Base-by-base conservation (phyloP, 1,284 basidiomycete genomes). In the Trichosporon faecale region DNA sequence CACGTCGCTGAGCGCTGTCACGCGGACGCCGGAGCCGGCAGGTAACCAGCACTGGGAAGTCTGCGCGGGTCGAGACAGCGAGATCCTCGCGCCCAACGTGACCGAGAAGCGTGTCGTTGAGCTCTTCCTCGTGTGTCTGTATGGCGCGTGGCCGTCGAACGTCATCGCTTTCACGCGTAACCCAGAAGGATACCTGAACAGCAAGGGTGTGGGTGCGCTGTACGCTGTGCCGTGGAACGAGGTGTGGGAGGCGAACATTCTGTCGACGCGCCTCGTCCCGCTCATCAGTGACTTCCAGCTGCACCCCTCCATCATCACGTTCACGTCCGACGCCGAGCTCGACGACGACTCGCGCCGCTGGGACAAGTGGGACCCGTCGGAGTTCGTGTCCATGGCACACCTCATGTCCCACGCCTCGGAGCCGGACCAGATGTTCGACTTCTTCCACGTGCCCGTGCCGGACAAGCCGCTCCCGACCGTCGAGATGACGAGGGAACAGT, bases 81-180 rank as follows among this genome's bases (percentile, higher is more conserved):
- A 31, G 46, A 64, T 63, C 12, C 23, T 60, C 3, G 49, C 46
- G 12, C 66, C 69, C 18, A 66, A 68, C 4, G 60, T 52, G 7
- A 73, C 70, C 5, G 70, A 73, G n/a, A 71, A 76, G 35, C 69
- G 71, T 0, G 76, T 79, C 63, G 76, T 77, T 11, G 74, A 77
- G 44, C 69, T 79, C 3, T 74, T 74, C 35, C 74, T 81, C 12
- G 73, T 80, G 31, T 74, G 73, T 9, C 66, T 80, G 61, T 81
- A 82, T 65, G 77, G 75, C 44, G 79, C 76, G 2, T 82, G 81
- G 81, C 81, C 81, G 2, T 82, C 81, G 9, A 82, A 82, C 69
- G 74, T 81, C n/a, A 74, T 81, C 35, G 80, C 78, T 0, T 82
- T 81, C 66, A 72, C 77, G 12, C 76, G 80, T 67, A 77, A 82